Evolutionary conservation across 2,329 filamentous ascomycete species (phyloP).

Genomic region (Verticillium longisporum): DNA sequence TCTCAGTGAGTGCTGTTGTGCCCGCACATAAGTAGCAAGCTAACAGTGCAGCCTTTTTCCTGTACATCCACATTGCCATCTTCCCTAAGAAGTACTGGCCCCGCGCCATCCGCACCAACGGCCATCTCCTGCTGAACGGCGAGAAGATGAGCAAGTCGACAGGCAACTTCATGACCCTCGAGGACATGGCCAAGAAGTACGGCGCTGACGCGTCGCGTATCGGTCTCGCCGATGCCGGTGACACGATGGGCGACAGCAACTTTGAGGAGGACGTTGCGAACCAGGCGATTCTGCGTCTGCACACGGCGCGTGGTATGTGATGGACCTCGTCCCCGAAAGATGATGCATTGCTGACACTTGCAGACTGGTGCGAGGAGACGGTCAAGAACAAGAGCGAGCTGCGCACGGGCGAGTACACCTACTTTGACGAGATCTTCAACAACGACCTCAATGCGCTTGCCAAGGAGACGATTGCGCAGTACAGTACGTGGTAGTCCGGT

Average conservation of each 20-base stretch:
- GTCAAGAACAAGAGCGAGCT: conserved; percentile 63
- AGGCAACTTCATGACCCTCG: conserved; percentile 91
- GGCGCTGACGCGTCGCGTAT: conserved; percentile 90
- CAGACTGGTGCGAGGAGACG: conserved; percentile 88
- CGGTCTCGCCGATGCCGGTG: conserved; percentile 88
- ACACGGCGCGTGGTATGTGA: conserved; percentile 19
- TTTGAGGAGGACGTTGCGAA: conserved; percentile 95
- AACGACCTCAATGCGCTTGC: conserved; percentile 88
- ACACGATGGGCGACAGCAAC: conserved; percentile 92
- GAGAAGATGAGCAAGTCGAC: conserved; percentile 99
- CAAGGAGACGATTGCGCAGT: conserved; percentile 71
- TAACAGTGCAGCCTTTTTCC: conserved; percentile 55
- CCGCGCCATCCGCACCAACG: conserved; percentile 76
- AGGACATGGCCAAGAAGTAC: conserved; percentile 82
- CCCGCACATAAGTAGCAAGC: neutral
- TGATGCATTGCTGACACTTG: conserved; percentile 18
- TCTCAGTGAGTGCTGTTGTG: neutral
- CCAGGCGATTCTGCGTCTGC: conserved; percentile 80
- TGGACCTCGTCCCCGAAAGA: neutral
- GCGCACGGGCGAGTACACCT: conserved; percentile 69
- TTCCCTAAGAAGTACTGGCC: conserved; percentile 86
- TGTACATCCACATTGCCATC: conserved; percentile 88
- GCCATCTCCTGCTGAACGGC: conserved; percentile 88
- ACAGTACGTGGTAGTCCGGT: conserved; percentile 27
- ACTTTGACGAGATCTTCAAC: conserved; percentile 84